Conservation (phyloP, 805 yeast genomes). For the Monosporozyma unispora region DNA sequence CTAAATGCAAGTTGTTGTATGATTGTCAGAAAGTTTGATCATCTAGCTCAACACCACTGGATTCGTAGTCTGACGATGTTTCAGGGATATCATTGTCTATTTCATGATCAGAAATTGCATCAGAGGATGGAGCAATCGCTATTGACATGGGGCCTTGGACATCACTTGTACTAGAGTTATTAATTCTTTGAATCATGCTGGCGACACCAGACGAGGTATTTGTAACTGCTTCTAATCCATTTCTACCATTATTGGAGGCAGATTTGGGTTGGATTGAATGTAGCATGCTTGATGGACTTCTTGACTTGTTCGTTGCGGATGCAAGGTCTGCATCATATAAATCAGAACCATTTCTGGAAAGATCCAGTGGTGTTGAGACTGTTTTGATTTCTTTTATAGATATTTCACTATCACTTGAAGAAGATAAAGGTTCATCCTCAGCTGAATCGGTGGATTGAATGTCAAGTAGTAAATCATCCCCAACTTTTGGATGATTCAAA, state of each 20-base stretch:
- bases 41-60: not conserved
- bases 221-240: not conserved
- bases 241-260: not conserved
- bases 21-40: not conserved
- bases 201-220: not conserved
- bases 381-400: not conserved
- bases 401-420: not conserved
- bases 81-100: not conserved
- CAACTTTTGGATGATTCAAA: not conserved
- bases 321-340: not conserved
- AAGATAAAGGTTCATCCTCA: not conserved
- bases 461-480: not conserved
- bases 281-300: not conserved
- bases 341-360: not conserved
- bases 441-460: not conserved
- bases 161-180: not conserved
- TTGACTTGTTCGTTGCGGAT: not conserved
- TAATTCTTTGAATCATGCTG: not conserved
- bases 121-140: not conserved
- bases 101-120: not conserved
- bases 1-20: not conserved
- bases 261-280: not conserved
- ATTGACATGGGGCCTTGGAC: not conserved
- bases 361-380: not conserved
- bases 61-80: not conserved